A percentile compares a stretch with the other conserved stretches of the same genome.
These are phyloP conservation scores for Podospora tetraspora DNA, from an alignment of 495 filamentous ascomycete species.

Conservation along the genomic window DNA sequence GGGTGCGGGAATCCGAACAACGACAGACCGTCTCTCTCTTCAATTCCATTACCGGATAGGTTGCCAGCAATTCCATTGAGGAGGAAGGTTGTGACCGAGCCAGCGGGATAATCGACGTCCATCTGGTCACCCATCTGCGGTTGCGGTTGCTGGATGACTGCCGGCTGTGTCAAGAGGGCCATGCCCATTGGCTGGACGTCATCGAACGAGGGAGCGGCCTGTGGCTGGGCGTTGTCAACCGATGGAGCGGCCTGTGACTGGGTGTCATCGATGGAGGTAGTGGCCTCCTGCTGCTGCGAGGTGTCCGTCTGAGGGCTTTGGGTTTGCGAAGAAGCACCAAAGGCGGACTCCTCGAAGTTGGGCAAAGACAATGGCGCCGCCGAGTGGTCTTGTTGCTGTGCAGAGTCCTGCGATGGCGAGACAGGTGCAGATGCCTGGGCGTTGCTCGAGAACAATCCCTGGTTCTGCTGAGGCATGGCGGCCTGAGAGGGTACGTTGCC, in stretches of 20 bases:
- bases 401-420: neutral
- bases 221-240: neutral
- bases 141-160: neutral
- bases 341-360: too few relatives aligned
- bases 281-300: neutral
- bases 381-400: neutral
- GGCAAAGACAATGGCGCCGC: too few relatives aligned
- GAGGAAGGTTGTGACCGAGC: neutral
- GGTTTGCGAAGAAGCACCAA: neutral
- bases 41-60: neutral
- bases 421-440: neutral
- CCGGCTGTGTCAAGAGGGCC: neutral
- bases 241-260: neutral
- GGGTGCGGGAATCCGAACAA: neutral
- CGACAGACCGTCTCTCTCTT: neutral
- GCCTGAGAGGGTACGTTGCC: too few relatives aligned
- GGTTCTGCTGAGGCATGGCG: too few relatives aligned
- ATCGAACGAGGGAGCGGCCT: neutral
- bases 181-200: neutral
- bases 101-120: neutral
- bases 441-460: neutral
- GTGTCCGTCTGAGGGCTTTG: neutral
- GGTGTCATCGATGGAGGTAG: neutral
- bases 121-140: neutral
- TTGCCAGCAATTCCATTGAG: neutral